Conservation (phyloP, 192 early-diverging fungal genomes). For the Gigaspora rosea region DNA sequence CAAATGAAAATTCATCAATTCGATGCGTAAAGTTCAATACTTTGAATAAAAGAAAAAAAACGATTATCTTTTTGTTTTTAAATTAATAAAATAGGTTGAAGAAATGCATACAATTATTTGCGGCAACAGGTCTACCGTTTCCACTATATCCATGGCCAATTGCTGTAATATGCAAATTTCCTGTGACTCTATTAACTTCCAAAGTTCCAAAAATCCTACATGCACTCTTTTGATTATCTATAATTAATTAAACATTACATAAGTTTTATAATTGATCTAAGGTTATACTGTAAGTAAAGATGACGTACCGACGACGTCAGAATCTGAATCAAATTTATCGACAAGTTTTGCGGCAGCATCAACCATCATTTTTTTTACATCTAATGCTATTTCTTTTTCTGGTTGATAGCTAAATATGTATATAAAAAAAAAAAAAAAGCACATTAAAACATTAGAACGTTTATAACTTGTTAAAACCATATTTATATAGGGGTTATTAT, state of each 20-base stretch:
- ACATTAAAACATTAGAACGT: no score
- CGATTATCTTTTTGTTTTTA: constrained; percentile 15
- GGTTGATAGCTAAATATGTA: neutral
- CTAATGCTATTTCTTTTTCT: no score
- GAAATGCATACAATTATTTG: neutral
- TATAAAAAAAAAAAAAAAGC: neutral
- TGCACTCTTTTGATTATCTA: constrained; percentile 49
- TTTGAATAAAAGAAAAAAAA: constrained; percentile 23
- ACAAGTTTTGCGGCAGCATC: no score
- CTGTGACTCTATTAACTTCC: constrained; percentile 76
- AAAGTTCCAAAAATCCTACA: constrained; percentile 79
- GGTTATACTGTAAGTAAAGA: neutral
- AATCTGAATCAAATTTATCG: no score
- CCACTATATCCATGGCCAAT: constrained; percentile 85
- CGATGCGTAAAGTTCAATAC: constrained; percentile 94
- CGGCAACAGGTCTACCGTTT: constrained; percentile 62
- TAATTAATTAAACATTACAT: neutral
- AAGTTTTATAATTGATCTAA: neutral
- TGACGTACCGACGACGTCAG: neutral
- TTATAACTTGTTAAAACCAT: neutral
- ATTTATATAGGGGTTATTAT: neutral
- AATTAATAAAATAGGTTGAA: neutral
- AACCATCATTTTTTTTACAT: no score
- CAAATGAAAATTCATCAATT: constrained; percentile 91
- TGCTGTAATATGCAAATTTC: constrained; percentile 91